Evolutionary conservation across 306 rosid species (phyloP), one percentile per base, ranked within the genome.

Genomic region (Gynostemma pentaphyllum): DNA sequence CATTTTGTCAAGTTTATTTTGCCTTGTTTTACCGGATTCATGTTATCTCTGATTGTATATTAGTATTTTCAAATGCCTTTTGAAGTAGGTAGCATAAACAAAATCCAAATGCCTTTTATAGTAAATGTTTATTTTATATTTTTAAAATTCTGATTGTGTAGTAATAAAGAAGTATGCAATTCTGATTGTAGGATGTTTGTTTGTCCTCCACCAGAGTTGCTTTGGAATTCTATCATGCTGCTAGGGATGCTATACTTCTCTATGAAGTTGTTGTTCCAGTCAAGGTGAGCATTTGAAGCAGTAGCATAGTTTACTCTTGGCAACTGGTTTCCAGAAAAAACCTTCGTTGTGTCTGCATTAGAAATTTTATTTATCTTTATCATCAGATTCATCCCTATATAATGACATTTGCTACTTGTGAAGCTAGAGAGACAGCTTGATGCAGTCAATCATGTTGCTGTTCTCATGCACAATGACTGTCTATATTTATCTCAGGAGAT

Each of bases 371-470:
- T 46, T 30, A 50, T 11, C 5, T 5, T 59, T 13, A 50, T 11
- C 5, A 15, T 67, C 36, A 54, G 18, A 62, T 36, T 73, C 56
- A 30, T 27, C 54, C 39, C 72, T 72, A 51, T 59, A 45, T 55
- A 62, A 68, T 76, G 52, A 70, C 76, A 15, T 69, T 52, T 63
- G 77, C 81, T 75, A 70, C 71, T 76, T 86, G 79, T 88, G 92
- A 88, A 92, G 98, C 95, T 88, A 88, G 98, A 85, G 74, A 84
- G 92, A 77, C 95, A 84, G 90, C 96, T 92, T 73, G 81, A 79
- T 69, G 67, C 88, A 76, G 76, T 92, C 85, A 88, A 92, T 68
- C 98, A 86, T 69, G 94, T 73, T 53, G 90, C 88, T 57, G 85
- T 82, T 65, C 87, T 92, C 75, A 76, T 92, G 87, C 96, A 88